phyloP scores from a whole-genome alignment of 176 grass and related monocot species.

The Microstegium vimineum region DNA sequence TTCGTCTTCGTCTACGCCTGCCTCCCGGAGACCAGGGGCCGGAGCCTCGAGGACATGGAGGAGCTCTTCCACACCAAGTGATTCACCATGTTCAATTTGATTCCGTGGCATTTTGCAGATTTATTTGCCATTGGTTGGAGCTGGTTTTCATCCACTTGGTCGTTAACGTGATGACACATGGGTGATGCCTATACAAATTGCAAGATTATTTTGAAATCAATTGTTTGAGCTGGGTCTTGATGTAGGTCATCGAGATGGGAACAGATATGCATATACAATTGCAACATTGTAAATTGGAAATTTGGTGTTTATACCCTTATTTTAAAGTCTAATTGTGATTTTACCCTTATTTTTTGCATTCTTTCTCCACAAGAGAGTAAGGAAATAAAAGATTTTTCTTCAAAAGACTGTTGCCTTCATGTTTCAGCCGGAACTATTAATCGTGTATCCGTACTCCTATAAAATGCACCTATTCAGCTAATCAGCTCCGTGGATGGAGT shows the following conservation, averaged over 20 bases:
- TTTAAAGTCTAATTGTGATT: too few species aligned
- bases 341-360: too few species aligned
- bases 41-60: constrained; percentile 74
- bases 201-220: background rate
- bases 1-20: constrained; percentile 62
- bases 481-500: too few species aligned
- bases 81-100: background rate
- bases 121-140: background rate
- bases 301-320: too few species aligned
- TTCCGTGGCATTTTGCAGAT: background rate
- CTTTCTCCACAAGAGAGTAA: too few species aligned
- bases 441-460: too few species aligned
- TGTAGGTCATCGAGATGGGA: background rate
- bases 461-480: too few species aligned
- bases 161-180: background rate
- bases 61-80: constrained; percentile 48
- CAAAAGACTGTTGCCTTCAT: too few species aligned
- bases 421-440: too few species aligned
- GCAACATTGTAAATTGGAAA: background rate
- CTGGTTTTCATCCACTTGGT: background rate
- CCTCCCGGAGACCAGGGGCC: constrained; percentile 57
- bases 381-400: too few species aligned
- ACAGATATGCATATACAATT: background rate
- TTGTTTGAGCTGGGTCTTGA: background rate
- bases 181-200: background rate